Conservation (phyloP, 177 flowering plant genomes). For the Tripterygium wilfordii region DNA sequence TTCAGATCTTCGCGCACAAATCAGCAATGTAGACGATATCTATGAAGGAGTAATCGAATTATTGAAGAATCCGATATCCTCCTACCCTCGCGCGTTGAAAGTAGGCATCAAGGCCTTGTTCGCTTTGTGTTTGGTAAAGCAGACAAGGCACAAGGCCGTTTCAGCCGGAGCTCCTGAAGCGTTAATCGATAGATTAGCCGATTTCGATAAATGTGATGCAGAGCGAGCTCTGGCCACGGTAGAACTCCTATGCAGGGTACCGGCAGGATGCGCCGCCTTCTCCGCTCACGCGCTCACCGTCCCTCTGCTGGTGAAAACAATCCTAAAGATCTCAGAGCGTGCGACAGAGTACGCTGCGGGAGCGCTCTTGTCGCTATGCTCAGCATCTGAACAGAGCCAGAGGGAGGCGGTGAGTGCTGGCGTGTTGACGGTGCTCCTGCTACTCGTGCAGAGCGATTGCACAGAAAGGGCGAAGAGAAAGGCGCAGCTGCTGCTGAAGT, state of each 20-base stretch:
- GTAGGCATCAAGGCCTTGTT: constrained; percentile 67
- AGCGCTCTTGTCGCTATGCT: constrained; percentile 64
- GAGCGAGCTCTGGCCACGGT: constrained; percentile 87
- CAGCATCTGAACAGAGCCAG: constrained; percentile 56
- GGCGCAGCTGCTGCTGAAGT: constrained; percentile 78
- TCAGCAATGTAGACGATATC: constrained; percentile 44
- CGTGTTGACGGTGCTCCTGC: constrained; percentile 71
- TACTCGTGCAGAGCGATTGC: constrained; percentile 91
- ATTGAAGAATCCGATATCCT: constrained; percentile 32
- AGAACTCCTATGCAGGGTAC: constrained; percentile 73
- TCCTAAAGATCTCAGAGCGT: constrained; percentile 72
- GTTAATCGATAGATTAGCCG: constrained; percentile 53
- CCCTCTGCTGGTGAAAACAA: constrained; percentile 67
- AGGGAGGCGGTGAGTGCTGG: constrained; percentile 83
- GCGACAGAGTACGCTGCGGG: constrained; percentile 97
- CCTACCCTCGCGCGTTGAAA: constrained; percentile 53
- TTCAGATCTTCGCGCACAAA: constrained; percentile 50
- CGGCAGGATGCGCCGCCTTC: constrained; percentile 68
- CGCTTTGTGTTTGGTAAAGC: constrained; percentile 71
- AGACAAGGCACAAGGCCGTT: constrained; percentile 60
- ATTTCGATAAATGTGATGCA: constrained; percentile 73
- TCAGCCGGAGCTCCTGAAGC: constrained; percentile 74
- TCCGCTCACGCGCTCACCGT: constrained; percentile 64
- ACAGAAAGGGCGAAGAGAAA: constrained; percentile 90
- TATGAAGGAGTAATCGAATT: constrained; percentile 61